These are phyloP conservation scores for Aegilops sharonensis DNA, from an alignment of 176 grass and related monocot genomes.

Conservation along the genomic window DNA sequence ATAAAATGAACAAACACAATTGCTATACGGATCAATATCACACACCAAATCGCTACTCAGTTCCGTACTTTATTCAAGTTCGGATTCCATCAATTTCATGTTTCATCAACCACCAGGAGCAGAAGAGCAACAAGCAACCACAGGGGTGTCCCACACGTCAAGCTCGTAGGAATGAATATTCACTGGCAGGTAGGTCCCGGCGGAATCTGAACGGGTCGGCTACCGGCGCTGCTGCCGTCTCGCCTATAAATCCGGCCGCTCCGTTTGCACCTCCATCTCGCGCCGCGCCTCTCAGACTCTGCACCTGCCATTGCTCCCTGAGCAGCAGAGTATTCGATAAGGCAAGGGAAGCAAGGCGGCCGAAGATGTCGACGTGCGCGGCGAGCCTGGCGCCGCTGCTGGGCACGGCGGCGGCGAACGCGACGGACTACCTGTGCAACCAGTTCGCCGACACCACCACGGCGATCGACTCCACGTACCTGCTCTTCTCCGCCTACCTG, in stretches of 20 bases:
- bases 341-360: not conserved
- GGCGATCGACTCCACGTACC: slow-evolving; percentile 75
- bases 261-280: not conserved
- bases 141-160: not conserved
- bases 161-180: not conserved
- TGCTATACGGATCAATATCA: not conserved
- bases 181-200: not conserved
- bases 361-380: slow-evolving; percentile 46
- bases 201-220: slow-evolving; percentile 14
- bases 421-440: slow-evolving; percentile 58
- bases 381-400: slow-evolving; percentile 46
- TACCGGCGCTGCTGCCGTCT: not conserved
- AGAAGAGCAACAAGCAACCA: not conserved
- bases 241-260: slow-evolving; percentile 43
- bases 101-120: not conserved
- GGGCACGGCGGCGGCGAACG: slow-evolving; percentile 42
- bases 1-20: not conserved
- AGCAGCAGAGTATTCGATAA: not conserved
- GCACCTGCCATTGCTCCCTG: not conserved
- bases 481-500: slow-evolving; percentile 89
- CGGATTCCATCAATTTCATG: not conserved
- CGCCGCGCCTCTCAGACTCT: not conserved
- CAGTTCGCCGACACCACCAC: slow-evolving; percentile 56
- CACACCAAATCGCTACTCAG: not conserved
- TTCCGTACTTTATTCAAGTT: not conserved